Percentiles rank a stretch among this genome's conserved stretches.
Conservation (phyloP, 371 early-diverging fungal genomes). For the Funneliformis caledonium region DNA sequence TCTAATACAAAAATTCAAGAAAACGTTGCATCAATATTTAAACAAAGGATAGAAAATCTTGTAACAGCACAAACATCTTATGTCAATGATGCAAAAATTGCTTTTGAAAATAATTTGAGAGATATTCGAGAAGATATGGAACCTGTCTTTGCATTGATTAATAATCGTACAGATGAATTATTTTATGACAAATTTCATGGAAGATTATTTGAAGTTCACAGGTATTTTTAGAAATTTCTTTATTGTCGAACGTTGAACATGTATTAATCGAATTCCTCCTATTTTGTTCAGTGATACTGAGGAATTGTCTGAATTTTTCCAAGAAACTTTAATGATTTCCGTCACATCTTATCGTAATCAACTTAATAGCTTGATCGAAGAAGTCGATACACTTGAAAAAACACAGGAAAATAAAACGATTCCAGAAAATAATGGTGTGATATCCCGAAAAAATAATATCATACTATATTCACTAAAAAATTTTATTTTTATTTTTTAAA, state of each 20-base stretch:
- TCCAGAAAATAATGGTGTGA: not conserved
- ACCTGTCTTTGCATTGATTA: not conserved
- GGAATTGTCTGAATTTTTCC: constrained; percentile 21
- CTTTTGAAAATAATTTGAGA: constrained; percentile 29
- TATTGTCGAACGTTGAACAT: not conserved
- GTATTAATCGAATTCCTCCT: not conserved
- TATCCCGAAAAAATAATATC: not conserved
- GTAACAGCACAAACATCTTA: constrained; percentile 17
- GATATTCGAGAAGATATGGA: constrained; percentile 27
- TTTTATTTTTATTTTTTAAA: not conserved
- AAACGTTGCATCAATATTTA: not conserved
- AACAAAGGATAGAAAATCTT: constrained; percentile 12
- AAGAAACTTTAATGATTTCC: constrained; percentile 24
- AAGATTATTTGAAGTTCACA: constrained; percentile 9
- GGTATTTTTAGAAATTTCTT: not conserved
- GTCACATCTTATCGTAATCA: constrained; percentile 24
- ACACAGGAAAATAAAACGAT: not conserved
- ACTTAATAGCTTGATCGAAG: not conserved
- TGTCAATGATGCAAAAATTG: constrained; percentile 11
- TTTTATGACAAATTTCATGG: not conserved
- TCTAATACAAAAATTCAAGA: not conserved
- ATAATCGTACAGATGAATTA: not conserved
- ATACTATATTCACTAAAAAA: not conserved
- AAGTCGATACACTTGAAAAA: not conserved
- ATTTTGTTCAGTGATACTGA: constrained; percentile 33